Evolutionary conservation across 495 filamentous ascomycete species (phyloP), one percentile per base, ranked within the genome.

Genomic region (Aspergillus egyptiacus): DNA sequence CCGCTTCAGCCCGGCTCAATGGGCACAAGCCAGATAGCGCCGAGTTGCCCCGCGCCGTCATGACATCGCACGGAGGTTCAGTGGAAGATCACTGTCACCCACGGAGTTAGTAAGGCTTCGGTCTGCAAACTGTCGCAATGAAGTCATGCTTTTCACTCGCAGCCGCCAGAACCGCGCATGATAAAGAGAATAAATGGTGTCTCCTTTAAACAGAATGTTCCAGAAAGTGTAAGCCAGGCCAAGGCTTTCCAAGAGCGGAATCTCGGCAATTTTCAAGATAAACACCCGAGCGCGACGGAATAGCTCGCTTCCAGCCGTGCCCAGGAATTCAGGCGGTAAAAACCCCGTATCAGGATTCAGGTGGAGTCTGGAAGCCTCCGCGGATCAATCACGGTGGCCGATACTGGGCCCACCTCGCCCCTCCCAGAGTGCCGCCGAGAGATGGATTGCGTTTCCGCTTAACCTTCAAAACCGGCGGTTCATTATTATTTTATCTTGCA

Each of bases 91-190:
- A 11, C 24, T 19, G n/a, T 17, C 18, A n/a, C 24, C 14, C 5
- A 19, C 39, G 5, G 31, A 30, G 18, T 1, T 11, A 42, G 24
- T 8, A 15, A 9, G 2, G 8, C 15, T 18, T 14, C 20, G 18
- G 18, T 3, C 5, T 20, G 7, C 36, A 39, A 3, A 23, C 14
- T n/a, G 18, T 13, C 10, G 18, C 19, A 34, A 11, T 37, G n/a
- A 18, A 20, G 18, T 4, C 35, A 20, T 35, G 5, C 3, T 65
- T 61, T 35, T 66, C 63, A 11, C 58, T 56, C 15, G 63, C 57
- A 31, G 59, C 54, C 66, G 65, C 65, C 17, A 66, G 48, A n/a
- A 66, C 60, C 63, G 66, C 63, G 34, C 61, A 65, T 60, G 66
- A 63, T 11, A 65, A 56, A 63, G 66, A 65, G 3, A n/a, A n/a